These are phyloP conservation scores for Raddia distichophylla DNA, from an alignment of 176 grass and related monocot species.

Conservation along the genomic window DNA sequence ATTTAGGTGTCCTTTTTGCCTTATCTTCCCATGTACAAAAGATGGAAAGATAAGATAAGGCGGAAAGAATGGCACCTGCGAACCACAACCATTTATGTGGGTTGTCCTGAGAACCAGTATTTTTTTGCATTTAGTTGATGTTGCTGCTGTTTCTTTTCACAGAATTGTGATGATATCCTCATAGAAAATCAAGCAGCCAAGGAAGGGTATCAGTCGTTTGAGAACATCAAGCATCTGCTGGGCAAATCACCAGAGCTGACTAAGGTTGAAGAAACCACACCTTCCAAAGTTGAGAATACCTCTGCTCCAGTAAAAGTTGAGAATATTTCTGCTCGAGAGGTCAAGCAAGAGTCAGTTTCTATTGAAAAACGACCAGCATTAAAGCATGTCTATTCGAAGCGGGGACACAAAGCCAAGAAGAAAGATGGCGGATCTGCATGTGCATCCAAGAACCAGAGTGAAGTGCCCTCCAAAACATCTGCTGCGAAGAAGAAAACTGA, in stretches of 20 bases:
- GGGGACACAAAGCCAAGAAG: constrained; percentile 25
- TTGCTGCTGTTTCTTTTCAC: constrained; percentile 14
- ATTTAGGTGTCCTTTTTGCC: not conserved
- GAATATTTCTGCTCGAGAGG: not conserved
- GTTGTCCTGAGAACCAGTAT: not conserved
- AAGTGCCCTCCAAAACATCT: constrained; percentile 2
- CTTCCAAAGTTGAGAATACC: constrained; percentile 16
- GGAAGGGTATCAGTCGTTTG: constrained; percentile 44
- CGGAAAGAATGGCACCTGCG: too few relatives aligned
- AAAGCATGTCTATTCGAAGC: constrained; percentile 39
- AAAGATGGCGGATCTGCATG: not conserved
- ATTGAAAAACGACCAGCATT: constrained; percentile 33
- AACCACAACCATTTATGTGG: not conserved
- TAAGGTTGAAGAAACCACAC: constrained; percentile 13
- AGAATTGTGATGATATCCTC: constrained; percentile 57
- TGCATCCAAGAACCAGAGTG: constrained; percentile 27
- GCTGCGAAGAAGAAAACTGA: constrained; percentile 31
- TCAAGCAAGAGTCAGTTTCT: constrained; percentile 27
- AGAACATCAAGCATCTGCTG: constrained; percentile 17
- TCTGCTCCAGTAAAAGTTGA: not conserved
- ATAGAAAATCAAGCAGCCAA: constrained; percentile 51
- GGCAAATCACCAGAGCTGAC: not conserved
- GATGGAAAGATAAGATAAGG: too few relatives aligned
- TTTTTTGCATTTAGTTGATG: constrained; percentile 41
- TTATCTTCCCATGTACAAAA: too few relatives aligned